A percentile compares a stretch with the other conserved stretches of the same genome.
Evolutionary conservation across 148 eudicot species (phyloP).

Genomic region (Diospyros kaki): DNA sequence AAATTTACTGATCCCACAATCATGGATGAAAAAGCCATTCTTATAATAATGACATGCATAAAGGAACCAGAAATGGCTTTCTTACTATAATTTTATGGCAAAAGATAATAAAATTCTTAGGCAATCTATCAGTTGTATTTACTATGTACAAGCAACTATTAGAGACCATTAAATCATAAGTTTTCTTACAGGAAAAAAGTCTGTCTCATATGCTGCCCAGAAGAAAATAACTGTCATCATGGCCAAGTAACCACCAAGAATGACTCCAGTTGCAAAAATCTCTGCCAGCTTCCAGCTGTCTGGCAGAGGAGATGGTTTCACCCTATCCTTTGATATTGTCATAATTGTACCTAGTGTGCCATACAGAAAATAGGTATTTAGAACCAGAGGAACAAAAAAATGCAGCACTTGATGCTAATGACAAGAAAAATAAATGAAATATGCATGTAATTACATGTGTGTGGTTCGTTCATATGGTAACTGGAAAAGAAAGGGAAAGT

Average conservation of each 20-base stretch:
- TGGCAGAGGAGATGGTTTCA: slow-evolving; percentile 47
- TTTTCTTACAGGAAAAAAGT: slow-evolving; percentile 32
- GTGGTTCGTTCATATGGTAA: neutral
- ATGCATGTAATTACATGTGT: neutral
- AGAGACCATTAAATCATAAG: neutral
- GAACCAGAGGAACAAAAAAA: neutral
- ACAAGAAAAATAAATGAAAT: slow-evolving; percentile 4
- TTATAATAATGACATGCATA: neutral
- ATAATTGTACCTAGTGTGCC: slow-evolving; percentile 40
- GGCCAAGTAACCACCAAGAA: slow-evolving; percentile 45
- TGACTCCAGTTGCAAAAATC: slow-evolving; percentile 49
- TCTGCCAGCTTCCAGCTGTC: slow-evolving; percentile 51
- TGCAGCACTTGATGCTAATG: neutral
- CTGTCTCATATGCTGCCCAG: slow-evolving; percentile 29
- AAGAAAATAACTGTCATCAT: slow-evolving; percentile 44
- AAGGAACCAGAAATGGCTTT: neutral
- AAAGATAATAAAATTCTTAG: neutral
- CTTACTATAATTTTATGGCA: neutral
- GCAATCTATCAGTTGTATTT: neutral
- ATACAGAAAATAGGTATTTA: neutral
- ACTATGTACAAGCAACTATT: neutral
- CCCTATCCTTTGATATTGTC: slow-evolving; percentile 54
- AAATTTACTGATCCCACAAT: neutral
- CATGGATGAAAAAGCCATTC: neutral
- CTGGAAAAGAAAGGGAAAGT: neutral